A percentile compares a stretch with the other conserved stretches of the same genome.
Conservation (phyloP, 768 basidiomycete species). For the Agrocybe praecox region DNA sequence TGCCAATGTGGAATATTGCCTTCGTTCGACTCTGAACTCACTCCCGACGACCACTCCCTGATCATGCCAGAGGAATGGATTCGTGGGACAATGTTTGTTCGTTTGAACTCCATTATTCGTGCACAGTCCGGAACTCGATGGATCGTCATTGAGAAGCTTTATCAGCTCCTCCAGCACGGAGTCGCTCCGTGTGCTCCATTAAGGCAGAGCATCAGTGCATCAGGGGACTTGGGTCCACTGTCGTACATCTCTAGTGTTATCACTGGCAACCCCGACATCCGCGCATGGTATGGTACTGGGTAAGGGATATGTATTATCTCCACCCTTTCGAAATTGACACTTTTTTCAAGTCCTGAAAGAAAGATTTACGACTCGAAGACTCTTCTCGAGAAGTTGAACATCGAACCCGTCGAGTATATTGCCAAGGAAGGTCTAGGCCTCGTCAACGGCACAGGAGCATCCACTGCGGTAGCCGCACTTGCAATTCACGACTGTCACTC, state of each 20-base stretch:
- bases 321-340: neutral
- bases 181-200: conserved; percentile 4
- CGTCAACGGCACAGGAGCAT: conserved; percentile 8
- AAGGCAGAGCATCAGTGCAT: conserved; percentile 8
- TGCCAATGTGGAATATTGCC: conserved; percentile 6
- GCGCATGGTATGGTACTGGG: conserved; percentile 2
- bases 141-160: conserved; percentile 2
- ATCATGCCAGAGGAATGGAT: conserved; percentile 10
- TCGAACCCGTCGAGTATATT: conserved; percentile 5
- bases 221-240: conserved; percentile 8
- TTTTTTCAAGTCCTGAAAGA: neutral
- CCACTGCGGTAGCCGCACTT: conserved; percentile 6
- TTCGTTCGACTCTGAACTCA: conserved; percentile 1
- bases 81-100: conserved; percentile 7
- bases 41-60: neutral
- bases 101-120: conserved; percentile 9
- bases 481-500: conserved; percentile 5
- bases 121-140: conserved; percentile 6
- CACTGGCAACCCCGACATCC: neutral
- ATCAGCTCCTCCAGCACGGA: conserved; percentile 4
- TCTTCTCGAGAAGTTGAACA: conserved; percentile 3
- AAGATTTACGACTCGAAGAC: conserved; percentile 3
- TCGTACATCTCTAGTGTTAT: conserved; percentile 8
- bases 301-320: neutral
- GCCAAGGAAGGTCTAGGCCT: conserved; percentile 6